Evolutionary conservation across 2,329 filamentous ascomycete species (phyloP), one percentile per base, ranked within the genome.

Genomic region (Phaeosphaeriaceae sp.): DNA sequence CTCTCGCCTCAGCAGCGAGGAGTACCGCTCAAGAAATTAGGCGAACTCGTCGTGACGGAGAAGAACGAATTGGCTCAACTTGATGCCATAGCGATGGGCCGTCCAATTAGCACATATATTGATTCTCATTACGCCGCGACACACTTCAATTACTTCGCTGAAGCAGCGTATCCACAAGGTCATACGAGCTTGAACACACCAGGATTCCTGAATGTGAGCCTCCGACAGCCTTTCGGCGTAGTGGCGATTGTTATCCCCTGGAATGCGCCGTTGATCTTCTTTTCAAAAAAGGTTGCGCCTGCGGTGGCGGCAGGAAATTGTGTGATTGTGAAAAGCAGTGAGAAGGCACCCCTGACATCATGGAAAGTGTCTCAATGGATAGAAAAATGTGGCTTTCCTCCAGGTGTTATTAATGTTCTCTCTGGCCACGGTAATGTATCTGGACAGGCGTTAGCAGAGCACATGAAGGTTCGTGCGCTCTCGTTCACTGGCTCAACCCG

Each of bases 401-500:
- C 86, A 2, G 89, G 89, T 60, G 89, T 93, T 33, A 79, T 93
- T 61, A 93, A 92, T 74, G 79, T 93, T 45, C 82, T 93, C 47
- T 89, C 92, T 70, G 89, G 89, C 52, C 83, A 88, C 20, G 87
- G 89, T 71, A 83, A 83, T 69, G 86, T 88, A 16, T 89, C 92
- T 49, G 86, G 92, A 74, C 92, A 90, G 73, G 87, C 92, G 66
- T 45, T 67, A 11, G 81, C 92, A 36, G 88, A 92, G 64, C 88
- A 89, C 68, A 89, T 89, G 35, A 81, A 81, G 54, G 88, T 93
- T 79, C 92, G 91, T 80, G 89, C 89, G 46, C 82, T 93, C 66
- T 88, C 84, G 70, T 93, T 93, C 66, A 90, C 93, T 35, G 89
- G 89, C 59, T 85, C 87, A 71, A 92, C 92, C 77, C 88, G 89